Conservation (phyloP, 805 yeast species). For the Priceomyces carsonii region DNA sequence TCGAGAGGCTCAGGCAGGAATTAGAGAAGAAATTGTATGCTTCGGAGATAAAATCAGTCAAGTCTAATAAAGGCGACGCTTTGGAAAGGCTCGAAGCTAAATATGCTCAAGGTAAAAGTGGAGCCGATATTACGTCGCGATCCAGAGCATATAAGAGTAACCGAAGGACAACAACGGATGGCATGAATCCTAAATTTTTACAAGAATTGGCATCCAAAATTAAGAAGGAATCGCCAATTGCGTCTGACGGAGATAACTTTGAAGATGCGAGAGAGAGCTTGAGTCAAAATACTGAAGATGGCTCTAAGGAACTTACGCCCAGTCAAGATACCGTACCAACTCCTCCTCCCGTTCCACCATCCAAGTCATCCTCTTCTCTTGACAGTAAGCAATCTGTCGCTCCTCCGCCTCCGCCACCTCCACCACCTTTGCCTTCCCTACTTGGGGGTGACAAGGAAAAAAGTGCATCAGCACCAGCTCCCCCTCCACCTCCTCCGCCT, state of each 20-base stretch:
- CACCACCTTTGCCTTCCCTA: slow-evolving; percentile 14
- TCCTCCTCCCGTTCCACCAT: slow-evolving; percentile 30
- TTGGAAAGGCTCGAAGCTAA: slow-evolving; percentile 43
- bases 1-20: slow-evolving; percentile 39
- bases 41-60: slow-evolving; percentile 7
- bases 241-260: slow-evolving; percentile 18
- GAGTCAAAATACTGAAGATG: slow-evolving; percentile 4
- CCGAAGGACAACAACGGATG: slow-evolving; percentile 35
- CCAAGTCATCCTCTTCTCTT: slow-evolving; percentile 18
- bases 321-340: slow-evolving; percentile 11
- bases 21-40: slow-evolving; percentile 37
- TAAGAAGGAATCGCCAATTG: slow-evolving; percentile 40
- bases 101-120: slow-evolving; percentile 46
- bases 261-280: slow-evolving; percentile 7
- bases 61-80: slow-evolving; percentile 12
- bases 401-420: slow-evolving; percentile 24
- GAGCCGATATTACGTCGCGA: slow-evolving; percentile 14
- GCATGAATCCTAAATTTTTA: slow-evolving; percentile 51
- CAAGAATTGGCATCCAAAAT: slow-evolving; percentile 55
- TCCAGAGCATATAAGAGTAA: slow-evolving; percentile 27
- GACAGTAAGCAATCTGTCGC: slow-evolving; percentile 20
- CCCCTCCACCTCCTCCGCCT: slow-evolving; percentile 21
- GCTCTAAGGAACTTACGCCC: slow-evolving; percentile 6
- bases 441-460: slow-evolving; percentile 6
- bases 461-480: slow-evolving; percentile 17